Percentiles rank a stretch among this genome's conserved stretches.
Conservation (phyloP, 352 stramenopile genomes). For the Pythium brachiatum region DNA sequence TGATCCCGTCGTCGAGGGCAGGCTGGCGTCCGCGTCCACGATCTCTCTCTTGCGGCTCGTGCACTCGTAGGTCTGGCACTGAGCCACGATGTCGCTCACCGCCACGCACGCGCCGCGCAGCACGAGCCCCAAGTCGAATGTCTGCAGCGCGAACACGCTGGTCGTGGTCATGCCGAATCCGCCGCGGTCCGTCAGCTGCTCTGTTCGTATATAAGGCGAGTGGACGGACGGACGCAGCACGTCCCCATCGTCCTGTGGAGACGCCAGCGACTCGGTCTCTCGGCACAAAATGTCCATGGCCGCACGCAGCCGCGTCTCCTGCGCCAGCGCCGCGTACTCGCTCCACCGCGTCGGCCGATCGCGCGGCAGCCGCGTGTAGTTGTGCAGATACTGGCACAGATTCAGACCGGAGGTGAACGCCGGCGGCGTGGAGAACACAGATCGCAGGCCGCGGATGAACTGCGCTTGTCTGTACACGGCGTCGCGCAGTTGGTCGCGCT, state of each 20-base stretch:
- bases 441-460: not conserved
- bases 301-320: conserved; percentile 8
- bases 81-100: conserved; percentile 23
- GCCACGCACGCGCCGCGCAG: conserved; percentile 25
- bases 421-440: not conserved
- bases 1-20: not conserved
- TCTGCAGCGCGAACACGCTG: conserved; percentile 36
- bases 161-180: conserved; percentile 32
- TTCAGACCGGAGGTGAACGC: not conserved
- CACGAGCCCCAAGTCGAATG: conserved; percentile 20
- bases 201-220: conserved; percentile 1
- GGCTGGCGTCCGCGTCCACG: conserved; percentile 7
- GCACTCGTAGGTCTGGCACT: conserved; percentile 30
- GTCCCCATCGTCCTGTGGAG: not conserved
- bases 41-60: conserved; percentile 17
- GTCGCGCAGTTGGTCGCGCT: not conserved
- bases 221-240: not conserved
- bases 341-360: conserved; percentile 3
- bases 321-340: conserved; percentile 13
- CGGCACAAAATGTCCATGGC: conserved; percentile 17
- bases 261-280: conserved; percentile 14
- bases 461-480: not conserved
- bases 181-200: conserved; percentile 7
- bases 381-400: conserved; percentile 13
- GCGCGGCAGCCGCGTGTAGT: conserved; percentile 9